Evolutionary conservation across 192 early-diverging fungal species (phyloP).

Genomic region (Coemansia nantahalensis): DNA sequence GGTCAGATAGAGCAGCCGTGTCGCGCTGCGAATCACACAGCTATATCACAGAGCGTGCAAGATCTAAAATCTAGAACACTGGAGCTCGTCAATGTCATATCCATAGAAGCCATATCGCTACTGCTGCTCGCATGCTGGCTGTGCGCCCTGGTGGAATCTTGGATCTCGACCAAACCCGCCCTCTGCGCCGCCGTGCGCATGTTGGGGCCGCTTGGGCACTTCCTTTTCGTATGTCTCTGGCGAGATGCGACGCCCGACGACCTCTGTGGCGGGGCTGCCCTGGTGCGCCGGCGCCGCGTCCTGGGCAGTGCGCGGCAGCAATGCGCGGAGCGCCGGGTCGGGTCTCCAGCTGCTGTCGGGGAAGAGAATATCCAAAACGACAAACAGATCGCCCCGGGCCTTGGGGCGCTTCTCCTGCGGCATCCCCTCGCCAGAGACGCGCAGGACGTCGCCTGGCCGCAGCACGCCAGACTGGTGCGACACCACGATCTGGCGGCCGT

Average conservation of each 20-base stretch:
- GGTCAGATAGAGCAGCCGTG: too few species aligned
- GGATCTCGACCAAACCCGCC: neutral
- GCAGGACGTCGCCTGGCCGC: slow-evolving; percentile 83
- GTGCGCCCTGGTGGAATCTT: too few species aligned
- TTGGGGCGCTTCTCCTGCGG: slow-evolving; percentile 67
- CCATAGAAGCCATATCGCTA: too few species aligned
- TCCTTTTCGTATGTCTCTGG: slow-evolving; percentile 10
- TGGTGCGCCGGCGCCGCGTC: neutral
- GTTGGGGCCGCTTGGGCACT: slow-evolving; percentile 7
- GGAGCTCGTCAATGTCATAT: too few species aligned
- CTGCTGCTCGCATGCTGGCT: neutral
- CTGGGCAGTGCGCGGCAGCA: slow-evolving; percentile 18
- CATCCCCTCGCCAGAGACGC: slow-evolving; percentile 91
- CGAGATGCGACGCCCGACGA: slow-evolving; percentile 13
- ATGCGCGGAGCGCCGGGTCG: slow-evolving; percentile 12
- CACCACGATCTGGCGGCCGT: slow-evolving; percentile 82
- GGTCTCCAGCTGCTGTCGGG: slow-evolving; percentile 55
- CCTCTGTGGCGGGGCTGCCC: slow-evolving; percentile 1
- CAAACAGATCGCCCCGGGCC: slow-evolving; percentile 84
- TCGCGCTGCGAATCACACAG: too few species aligned
- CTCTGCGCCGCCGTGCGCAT: slow-evolving; percentile 6
- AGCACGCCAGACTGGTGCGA: slow-evolving; percentile 80
- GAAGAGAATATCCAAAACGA: slow-evolving; percentile 86
- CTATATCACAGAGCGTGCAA: too few species aligned
- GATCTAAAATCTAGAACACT: too few species aligned